Evolutionary conservation across 192 early-diverging fungal genomes (phyloP), one percentile per base, ranked within the genome.

Genomic region (Backusella sp.): DNA sequence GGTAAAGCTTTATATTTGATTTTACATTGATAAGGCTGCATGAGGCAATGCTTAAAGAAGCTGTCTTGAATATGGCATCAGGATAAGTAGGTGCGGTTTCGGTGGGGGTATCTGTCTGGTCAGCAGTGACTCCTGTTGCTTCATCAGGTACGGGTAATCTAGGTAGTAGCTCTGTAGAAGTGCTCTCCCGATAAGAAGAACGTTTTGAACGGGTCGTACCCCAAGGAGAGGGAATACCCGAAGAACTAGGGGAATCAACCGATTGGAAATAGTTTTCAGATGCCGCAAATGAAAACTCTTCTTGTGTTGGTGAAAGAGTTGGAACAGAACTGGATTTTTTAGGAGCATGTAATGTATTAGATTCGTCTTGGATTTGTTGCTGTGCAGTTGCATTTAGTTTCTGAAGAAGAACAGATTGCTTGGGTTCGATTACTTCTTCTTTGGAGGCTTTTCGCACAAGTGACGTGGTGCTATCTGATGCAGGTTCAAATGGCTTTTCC

Each of bases 1-100:
- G 90, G 76, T 93, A 94, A 75, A 87, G 92, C 69, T 89, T 88
- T 46, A 92, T 78, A 15, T 79, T 71, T 0, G 73, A 69, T 5
- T 69, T 41, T 19, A 77, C 68, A 32, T 77, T 62, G 8, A 73
- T 75, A 30, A 81, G 69, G 66, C 73, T 74, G 11, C 68, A 74
- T 11, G 80, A 81, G 3, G 76, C 80, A 68, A 81, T 77, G 21
- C 69, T 81, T 32, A 79, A 53, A 32, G 59, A 37, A 44, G 15
- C 72, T 3, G 37, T 11, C 8, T 49, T 42, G 44, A 49, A 30
- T 32, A 41, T 23, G 2, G 11, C 5, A 8, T 35, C 17, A 30
- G 14, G 6, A 37, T 37, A 19, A 15, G 49, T 1, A 34, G 6
- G 8, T n/a, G 28, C 35, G 19, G 49, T 14, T 73, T 21, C 42